A percentile compares a stretch with the other conserved stretches of the same genome.
These are phyloP conservation scores for Papiliotrema fonsecae DNA, from an alignment of 1,284 basidiomycete genomes.

Conservation along the genomic window DNA sequence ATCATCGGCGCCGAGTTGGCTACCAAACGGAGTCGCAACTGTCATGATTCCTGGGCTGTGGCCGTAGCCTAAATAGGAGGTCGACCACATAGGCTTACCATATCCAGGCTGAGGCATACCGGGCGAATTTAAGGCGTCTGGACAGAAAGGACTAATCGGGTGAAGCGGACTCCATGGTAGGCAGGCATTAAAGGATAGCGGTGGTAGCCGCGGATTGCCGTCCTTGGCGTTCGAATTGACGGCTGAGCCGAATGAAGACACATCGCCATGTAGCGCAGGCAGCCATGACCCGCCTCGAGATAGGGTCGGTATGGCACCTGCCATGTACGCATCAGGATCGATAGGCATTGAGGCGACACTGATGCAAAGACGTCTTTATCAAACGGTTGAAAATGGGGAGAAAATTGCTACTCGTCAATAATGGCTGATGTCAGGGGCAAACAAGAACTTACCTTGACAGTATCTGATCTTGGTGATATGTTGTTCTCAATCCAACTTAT, in stretches of 20 bases:
- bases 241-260: neutral
- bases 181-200: too few relatives aligned
- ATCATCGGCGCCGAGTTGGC: too few relatives aligned
- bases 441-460: too few relatives aligned
- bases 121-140: neutral
- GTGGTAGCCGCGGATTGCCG: too few relatives aligned
- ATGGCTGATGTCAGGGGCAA: too few relatives aligned
- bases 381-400: too few relatives aligned
- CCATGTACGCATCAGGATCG: conserved; percentile 33
- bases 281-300: conserved; percentile 31
- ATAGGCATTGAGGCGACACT: conserved; percentile 19
- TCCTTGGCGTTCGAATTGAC: neutral
- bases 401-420: too few relatives aligned
- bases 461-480: too few relatives aligned
- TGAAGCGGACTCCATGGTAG: neutral
- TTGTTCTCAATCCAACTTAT: too few relatives aligned
- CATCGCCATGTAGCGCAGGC: neutral
- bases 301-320: conserved; percentile 26
- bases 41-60: too few relatives aligned
- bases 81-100: neutral
- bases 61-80: too few relatives aligned
- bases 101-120: neutral
- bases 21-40: too few relatives aligned
- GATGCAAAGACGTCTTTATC: neutral
- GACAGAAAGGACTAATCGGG: neutral